Evolutionary conservation across 805 yeast species (phyloP).

Genomic region (Jamesozyma hellenica): DNA sequence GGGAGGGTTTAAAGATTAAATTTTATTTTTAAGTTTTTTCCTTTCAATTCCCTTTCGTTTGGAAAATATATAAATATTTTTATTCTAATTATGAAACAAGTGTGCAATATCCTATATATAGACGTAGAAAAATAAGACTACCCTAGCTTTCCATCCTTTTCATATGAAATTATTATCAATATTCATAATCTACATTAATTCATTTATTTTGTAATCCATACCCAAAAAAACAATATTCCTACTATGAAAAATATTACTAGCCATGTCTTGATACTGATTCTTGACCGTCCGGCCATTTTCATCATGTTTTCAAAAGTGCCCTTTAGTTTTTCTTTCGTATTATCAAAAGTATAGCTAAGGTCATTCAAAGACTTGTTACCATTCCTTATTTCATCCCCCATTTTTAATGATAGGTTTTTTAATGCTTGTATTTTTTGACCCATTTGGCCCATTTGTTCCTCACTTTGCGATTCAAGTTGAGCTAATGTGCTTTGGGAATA

Average conservation of each 20-base stretch:
- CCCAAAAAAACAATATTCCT: conserved; percentile 41
- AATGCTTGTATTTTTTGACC: conserved; percentile 43
- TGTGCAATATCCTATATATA: no score
- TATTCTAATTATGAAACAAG: no score
- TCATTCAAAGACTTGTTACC: conserved; percentile 38
- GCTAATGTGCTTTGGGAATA: conserved; percentile 45
- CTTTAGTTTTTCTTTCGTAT: conserved; percentile 38
- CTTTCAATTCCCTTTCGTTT: no score
- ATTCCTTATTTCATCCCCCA: conserved; percentile 57
- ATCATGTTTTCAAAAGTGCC: conserved; percentile 48
- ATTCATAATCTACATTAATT: no score
- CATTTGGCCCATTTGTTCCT: conserved; percentile 47
- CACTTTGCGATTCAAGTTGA: conserved; percentile 57
- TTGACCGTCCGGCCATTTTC: conserved; percentile 52
- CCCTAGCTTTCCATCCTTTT: no score
- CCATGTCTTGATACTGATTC: conserved; percentile 60
- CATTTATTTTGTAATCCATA: conserved; percentile 30
- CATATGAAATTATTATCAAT: no score
- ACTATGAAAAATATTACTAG: conserved; percentile 39
- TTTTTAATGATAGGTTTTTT: conserved; percentile 44
- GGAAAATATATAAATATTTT: no score
- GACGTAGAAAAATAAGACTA: no score
- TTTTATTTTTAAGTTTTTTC: no score
- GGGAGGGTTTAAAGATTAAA: no score
- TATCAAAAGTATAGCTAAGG: conserved; percentile 38